phyloP scores from a whole-genome alignment of 176 grass and related monocot species.

The Bonia amplexicaulis region DNA sequence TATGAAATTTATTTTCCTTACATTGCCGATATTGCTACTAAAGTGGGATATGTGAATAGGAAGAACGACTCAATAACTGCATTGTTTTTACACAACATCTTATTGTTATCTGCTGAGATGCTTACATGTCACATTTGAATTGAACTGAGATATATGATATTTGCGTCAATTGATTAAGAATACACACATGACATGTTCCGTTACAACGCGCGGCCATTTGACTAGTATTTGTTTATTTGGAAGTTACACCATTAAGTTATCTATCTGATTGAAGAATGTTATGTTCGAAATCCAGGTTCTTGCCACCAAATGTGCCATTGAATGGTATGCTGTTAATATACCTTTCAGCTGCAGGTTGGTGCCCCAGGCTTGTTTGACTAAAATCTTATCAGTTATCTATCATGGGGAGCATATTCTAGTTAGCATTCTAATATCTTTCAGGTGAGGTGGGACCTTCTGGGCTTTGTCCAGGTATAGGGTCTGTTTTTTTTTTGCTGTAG shows the following conservation, averaged over 20 bases:
- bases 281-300: slow-evolving; percentile 54
- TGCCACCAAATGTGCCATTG: slow-evolving; percentile 74
- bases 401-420: neutral
- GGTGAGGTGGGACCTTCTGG: slow-evolving; percentile 47
- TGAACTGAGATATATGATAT: no score
- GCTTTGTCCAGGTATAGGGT: slow-evolving; percentile 38
- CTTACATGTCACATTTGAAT: no score
- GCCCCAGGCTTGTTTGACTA: slow-evolving; percentile 3
- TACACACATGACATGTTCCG: no score
- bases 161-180: no score
- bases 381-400: slow-evolving; percentile 8
- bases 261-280: neutral
- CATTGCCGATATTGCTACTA: neutral
- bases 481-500: no score
- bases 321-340: slow-evolving; percentile 87
- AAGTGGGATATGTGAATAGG: no score
- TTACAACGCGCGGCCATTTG: no score
- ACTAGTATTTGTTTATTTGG: no score
- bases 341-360: slow-evolving; percentile 84
- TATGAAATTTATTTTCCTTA: neutral
- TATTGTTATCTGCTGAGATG: no score
- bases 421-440: slow-evolving; percentile 36
- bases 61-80: no score
- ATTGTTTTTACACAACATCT: no score
- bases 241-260: neutral